These are phyloP conservation scores for Stygiomarasmius scandens DNA, from an alignment of 1,284 basidiomycete species.

Conservation along the genomic window DNA sequence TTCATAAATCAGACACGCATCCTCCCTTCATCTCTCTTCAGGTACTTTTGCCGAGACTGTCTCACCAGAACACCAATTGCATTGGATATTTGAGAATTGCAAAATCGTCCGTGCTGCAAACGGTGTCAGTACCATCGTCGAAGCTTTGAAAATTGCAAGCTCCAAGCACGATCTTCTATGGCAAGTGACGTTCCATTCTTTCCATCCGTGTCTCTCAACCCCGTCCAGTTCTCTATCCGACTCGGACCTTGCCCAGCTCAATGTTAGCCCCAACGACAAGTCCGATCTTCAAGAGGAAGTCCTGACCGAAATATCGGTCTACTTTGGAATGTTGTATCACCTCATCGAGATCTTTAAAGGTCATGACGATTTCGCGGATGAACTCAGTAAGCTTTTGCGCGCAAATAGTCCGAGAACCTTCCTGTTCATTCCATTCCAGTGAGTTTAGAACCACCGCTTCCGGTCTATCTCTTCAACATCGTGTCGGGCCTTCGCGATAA, in stretches of 20 bases:
- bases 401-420: conserved; percentile 11
- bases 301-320: conserved; percentile 88
- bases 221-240: conserved; percentile 67
- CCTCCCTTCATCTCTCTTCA: conserved; percentile 35
- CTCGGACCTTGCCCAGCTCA: conserved; percentile 67
- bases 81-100: conserved; percentile 95
- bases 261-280: conserved; percentile 70
- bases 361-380: conserved; percentile 92
- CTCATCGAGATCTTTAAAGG: conserved; percentile 90
- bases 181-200: conserved; percentile 39
- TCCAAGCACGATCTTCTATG: conserved; percentile 86
- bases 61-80: conserved; percentile 91
- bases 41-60: conserved; percentile 91
- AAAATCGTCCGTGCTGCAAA: conserved; percentile 85
- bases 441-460: conserved; percentile 93
- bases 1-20: conserved; percentile 16
- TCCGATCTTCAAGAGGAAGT: conserved; percentile 85
- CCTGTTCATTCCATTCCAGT: conserved; percentile 54
- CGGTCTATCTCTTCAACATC: conserved; percentile 89
- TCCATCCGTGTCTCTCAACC: conserved; percentile 11
- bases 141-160: conserved; percentile 89
- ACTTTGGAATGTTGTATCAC: conserved; percentile 92
- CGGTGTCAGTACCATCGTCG: conserved; percentile 82
- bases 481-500: conserved; percentile 92
- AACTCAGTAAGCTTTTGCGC: conserved; percentile 75